Evolutionary conservation across 257 asterid genomes (phyloP), one percentile per base, ranked within the genome.

Genomic region (Euphrasia confusa): DNA sequence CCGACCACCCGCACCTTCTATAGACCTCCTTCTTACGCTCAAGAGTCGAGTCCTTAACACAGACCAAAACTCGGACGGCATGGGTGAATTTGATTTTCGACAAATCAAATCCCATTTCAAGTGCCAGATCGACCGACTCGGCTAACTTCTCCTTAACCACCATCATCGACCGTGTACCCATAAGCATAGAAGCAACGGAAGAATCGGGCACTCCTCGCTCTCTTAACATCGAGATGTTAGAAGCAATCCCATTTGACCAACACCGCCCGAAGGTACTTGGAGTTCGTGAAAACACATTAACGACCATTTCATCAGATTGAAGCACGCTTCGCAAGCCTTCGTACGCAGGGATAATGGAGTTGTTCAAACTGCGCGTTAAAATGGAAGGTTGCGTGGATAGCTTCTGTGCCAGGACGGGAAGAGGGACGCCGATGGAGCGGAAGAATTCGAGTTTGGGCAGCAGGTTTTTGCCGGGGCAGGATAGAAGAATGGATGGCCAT

Each of bases 1-100:
- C 64, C 49, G 71, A 66, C 49, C 62, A 57, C 18, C 64, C 71
- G 8, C 62, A 66, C 14, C 49, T 57, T 15, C 26, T 35, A 15
- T 56, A 66, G 5, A 57, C 64, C 37, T 45, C 66, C 48, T 11
- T 61, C 57, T 47, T 61, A 4, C n/a, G 57, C 52, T 61, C 32
- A 26, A 52, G 52, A 27, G 13, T 33, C 32, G 66, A 61, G 1
- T 26, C 52, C n/a, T 24, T 45, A 14, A 17, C 12, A 5, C 0
- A 15, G 8, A 33, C 42, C 26, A 14, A 53, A 26, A 44, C 56
- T n/a, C 44, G 57, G 10, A 61, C 8, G 17, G 57, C 57, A 3
- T 44, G 24, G 3, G 24, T 11, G 24, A 45, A 61, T 1, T 3
- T 0, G 1, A 7, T 1, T 10, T 47, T 61, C 1, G 44, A 24